Evolutionary conservation across 768 basidiomycete species (phyloP), one percentile per base, ranked within the genome.

Genomic region (Termitomyces sp.): DNA sequence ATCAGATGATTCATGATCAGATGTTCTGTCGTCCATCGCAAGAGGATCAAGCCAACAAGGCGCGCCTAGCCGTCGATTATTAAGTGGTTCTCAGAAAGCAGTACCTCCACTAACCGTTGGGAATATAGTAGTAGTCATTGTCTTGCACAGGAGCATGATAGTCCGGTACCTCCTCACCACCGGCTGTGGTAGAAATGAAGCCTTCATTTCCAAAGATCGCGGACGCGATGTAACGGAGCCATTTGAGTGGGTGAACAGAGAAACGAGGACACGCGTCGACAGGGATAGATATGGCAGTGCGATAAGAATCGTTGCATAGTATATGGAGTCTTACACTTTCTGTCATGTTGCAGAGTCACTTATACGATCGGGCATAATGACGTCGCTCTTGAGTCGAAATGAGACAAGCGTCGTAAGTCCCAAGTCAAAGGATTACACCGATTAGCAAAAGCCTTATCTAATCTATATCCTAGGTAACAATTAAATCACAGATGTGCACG

Each of bases 401-500:
- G n/a, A n/a, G n/a, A n/a, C n/a, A n/a, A n/a, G n/a, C n/a, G n/a
- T n/a, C n/a, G n/a, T n/a, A n/a, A n/a, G n/a, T n/a, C n/a, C n/a
- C n/a, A n/a, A n/a, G n/a, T n/a, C n/a, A n/a, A n/a, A n/a, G n/a
- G n/a, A n/a, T n/a, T n/a, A n/a, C n/a, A n/a, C n/a, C n/a, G n/a
- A n/a, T n/a, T n/a, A n/a, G n/a, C n/a, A n/a, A n/a, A n/a, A n/a
- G n/a, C n/a, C n/a, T n/a, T n/a, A n/a, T n/a, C n/a, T n/a, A n/a
- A n/a, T n/a, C n/a, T n/a, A n/a, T n/a, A n/a, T n/a, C n/a, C n/a
- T n/a, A n/a, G n/a, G n/a, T n/a, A n/a, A n/a, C n/a, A n/a, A n/a
- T 54, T 47, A 24, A 57, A 59, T 20, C 51, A 26, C 53, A 56
- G 60, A n/a, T 54, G 52, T 29, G 57, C 60, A 49, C 53, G 57